Percentiles rank a stretch among this genome's conserved stretches.
These are phyloP conservation scores for Neonectria magnoliae DNA, from an alignment of 2,329 filamentous ascomycete genomes.

Conservation along the genomic window DNA sequence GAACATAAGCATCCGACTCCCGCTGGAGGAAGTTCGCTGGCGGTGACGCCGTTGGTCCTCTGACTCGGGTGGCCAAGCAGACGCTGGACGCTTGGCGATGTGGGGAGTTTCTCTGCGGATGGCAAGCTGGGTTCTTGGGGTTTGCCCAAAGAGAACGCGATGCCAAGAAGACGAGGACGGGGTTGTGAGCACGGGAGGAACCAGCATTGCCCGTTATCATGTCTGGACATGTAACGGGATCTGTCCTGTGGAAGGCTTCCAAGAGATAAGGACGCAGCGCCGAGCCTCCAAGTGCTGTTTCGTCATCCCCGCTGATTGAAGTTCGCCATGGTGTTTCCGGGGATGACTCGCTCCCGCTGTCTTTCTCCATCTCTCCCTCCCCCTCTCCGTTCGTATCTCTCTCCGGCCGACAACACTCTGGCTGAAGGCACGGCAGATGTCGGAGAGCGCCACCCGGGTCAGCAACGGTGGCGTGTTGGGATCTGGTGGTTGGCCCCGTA, in stretches of 20 bases:
- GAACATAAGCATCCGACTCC: slow-evolving; percentile 27
- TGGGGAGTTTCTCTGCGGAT: slow-evolving; percentile 26
- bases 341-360: too few species aligned
- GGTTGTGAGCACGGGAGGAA: slow-evolving; percentile 18
- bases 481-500: slow-evolving; percentile 5
- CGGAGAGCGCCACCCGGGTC: slow-evolving; percentile 8
- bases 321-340: slow-evolving; percentile 2
- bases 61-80: slow-evolving; percentile 30
- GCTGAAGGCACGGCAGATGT: neutral
- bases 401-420: neutral
- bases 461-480: slow-evolving; percentile 13
- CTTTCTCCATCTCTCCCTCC: too few species aligned
- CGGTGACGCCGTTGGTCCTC: slow-evolving; percentile 11
- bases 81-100: slow-evolving; percentile 24
- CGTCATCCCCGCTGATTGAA: neutral
- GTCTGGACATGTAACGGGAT: slow-evolving; percentile 22
- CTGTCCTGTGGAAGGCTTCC: slow-evolving; percentile 22
- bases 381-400: neutral
- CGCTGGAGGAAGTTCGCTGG: neutral
- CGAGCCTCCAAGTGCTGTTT: slow-evolving; percentile 9
- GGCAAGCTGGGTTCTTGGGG: neutral
- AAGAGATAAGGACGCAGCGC: slow-evolving; percentile 29
- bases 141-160: slow-evolving; percentile 36
- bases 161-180: slow-evolving; percentile 30
- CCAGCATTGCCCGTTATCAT: slow-evolving; percentile 30